These are phyloP conservation scores for Corymbia calophylla DNA, from an alignment of 441 rosid species.

Conservation along the genomic window DNA sequence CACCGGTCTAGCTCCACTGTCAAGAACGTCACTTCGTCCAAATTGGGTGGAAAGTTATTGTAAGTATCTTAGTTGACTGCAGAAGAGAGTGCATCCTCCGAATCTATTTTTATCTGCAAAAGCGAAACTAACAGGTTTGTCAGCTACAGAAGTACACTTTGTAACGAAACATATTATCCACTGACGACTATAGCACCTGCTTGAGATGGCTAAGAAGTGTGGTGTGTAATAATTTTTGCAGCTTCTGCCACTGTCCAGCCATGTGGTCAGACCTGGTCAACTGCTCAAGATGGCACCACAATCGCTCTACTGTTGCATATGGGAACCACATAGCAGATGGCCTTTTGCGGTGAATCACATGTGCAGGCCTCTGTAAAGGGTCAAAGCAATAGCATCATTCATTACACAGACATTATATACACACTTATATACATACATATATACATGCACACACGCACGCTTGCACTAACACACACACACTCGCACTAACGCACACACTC, in stretches of 20 bases:
- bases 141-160: background rate
- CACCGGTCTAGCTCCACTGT: background rate
- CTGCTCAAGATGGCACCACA: constrained; percentile 83
- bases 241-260: constrained; percentile 78
- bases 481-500: background rate
- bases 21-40: background rate
- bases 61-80: constrained; percentile 14
- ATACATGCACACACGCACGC: too few relatives aligned
- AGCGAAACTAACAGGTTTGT: background rate
- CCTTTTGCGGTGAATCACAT: constrained; percentile 63
- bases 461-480: background rate
- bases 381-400: constrained; percentile 6
- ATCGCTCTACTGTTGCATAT: constrained; percentile 58
- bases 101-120: constrained; percentile 73
- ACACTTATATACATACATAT: background rate
- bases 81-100: constrained; percentile 50
- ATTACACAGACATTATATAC: background rate
- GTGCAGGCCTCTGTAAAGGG: constrained; percentile 64
- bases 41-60: background rate
- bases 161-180: background rate
- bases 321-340: constrained; percentile 87
- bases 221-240: constrained; percentile 53
- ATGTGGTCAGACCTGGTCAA: constrained; percentile 48
- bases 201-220: constrained; percentile 77
- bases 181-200: constrained; percentile 33